Evolutionary conservation across 805 yeast species (phyloP).

Genomic region (Candida cerambycidarum): DNA sequence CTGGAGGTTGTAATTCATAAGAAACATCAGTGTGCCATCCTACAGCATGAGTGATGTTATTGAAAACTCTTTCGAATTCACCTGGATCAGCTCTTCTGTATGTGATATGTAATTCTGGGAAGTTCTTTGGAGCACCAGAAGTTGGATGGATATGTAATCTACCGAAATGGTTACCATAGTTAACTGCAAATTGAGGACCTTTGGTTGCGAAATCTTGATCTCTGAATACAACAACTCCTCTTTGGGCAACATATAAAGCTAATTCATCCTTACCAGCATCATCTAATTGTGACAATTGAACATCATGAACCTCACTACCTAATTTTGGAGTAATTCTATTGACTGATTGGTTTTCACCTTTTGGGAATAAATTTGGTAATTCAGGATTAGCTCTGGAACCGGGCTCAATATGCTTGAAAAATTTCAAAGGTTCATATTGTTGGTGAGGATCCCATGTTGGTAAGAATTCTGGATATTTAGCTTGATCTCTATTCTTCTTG

Average conservation of each 20-base stretch:
- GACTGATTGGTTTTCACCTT: slow-evolving; percentile 17
- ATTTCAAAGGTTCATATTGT: slow-evolving; percentile 50
- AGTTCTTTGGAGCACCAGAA: slow-evolving; percentile 66
- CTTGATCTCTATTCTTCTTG: slow-evolving; percentile 32
- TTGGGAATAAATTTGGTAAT: slow-evolving; percentile 52
- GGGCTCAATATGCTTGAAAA: slow-evolving; percentile 60
- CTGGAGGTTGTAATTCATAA: slow-evolving; percentile 73
- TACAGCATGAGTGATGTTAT: slow-evolving; percentile 36
- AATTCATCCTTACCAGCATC: slow-evolving; percentile 60
- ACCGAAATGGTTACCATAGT: slow-evolving; percentile 66
- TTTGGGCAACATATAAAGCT: slow-evolving; percentile 64
- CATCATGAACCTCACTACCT: slow-evolving; percentile 62
- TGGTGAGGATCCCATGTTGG: slow-evolving; percentile 70
- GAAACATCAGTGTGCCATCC: slow-evolving; percentile 76
- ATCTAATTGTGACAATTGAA: slow-evolving; percentile 55
- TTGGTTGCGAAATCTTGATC: slow-evolving; percentile 60
- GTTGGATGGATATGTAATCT: slow-evolving; percentile 73
- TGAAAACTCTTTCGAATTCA: slow-evolving; percentile 36
- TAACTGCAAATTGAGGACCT: slow-evolving; percentile 49
- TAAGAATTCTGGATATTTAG: slow-evolving; percentile 54
- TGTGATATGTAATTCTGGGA: slow-evolving; percentile 62
- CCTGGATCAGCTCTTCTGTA: slow-evolving; percentile 49
- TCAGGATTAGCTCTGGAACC: slow-evolving; percentile 66
- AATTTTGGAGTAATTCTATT: slow-evolving; percentile 63
- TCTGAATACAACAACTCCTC: slow-evolving; percentile 68